Percentiles rank a stretch among this genome's conserved stretches.
These are phyloP conservation scores for Phytopythium litorale DNA, from an alignment of 352 stramenopile species.

Conservation along the genomic window DNA sequence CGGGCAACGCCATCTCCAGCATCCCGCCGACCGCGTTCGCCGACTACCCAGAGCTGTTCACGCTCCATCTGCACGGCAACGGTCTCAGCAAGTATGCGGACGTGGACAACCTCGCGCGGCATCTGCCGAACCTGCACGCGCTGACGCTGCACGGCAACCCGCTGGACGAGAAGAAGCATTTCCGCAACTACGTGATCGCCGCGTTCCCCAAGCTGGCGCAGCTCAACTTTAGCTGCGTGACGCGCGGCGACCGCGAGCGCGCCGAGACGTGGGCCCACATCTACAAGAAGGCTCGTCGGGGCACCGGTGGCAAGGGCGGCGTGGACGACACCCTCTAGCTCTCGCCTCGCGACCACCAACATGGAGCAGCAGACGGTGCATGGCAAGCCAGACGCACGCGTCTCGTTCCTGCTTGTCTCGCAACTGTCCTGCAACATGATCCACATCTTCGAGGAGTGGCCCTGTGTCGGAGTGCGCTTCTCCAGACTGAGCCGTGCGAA, in stretches of 20 bases:
- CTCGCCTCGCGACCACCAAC: neutral
- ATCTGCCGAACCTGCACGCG: constrained; percentile 48
- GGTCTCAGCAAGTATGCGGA: constrained; percentile 55
- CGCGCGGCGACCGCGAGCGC: constrained; percentile 54
- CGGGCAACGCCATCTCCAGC: constrained; percentile 36
- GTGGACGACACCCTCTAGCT: neutral
- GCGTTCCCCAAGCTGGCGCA: constrained; percentile 59
- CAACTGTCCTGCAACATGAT: neutral
- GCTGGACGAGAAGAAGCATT: constrained; percentile 85
- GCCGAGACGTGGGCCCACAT: constrained; percentile 68
- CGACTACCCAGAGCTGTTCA: constrained; percentile 48
- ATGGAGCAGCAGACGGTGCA: neutral
- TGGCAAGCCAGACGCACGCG: neutral
- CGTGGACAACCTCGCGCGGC: constrained; percentile 42
- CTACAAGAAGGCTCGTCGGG: constrained; percentile 45
- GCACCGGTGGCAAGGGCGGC: neutral
- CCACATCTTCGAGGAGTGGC: no score
- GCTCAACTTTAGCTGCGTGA: constrained; percentile 77
- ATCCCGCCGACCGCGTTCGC: constrained; percentile 38
- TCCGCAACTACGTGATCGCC: constrained; percentile 78
- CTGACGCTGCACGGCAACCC: constrained; percentile 82
- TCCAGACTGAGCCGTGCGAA: no score
- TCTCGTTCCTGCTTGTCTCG: neutral
- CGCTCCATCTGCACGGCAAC: constrained; percentile 78
- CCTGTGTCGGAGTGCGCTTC: no score